phyloP scores from a whole-genome alignment of 148 eudicot species.

The Fallopia convolvulus region DNA sequence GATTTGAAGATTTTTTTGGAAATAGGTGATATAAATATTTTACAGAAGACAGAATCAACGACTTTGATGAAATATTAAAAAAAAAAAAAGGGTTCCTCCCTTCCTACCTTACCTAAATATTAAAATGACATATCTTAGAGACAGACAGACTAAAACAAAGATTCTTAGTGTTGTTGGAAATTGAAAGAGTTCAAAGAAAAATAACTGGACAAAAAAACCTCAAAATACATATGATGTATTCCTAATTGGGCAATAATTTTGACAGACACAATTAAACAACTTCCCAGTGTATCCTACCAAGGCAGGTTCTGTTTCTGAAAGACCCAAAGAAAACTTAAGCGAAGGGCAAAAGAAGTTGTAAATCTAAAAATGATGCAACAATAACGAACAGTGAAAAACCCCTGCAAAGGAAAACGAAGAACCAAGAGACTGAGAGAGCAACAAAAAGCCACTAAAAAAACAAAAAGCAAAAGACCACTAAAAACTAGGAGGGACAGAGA shows the following conservation, averaged over 20 bases:
- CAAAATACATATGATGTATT: neutral
- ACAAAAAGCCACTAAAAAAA: too few relatives aligned
- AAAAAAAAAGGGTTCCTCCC: neutral
- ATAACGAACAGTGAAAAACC: too few relatives aligned
- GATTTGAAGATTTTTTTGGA: neutral
- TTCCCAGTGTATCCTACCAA: too few relatives aligned
- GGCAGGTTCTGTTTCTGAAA: too few relatives aligned
- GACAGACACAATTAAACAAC: too few relatives aligned
- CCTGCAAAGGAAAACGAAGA: too few relatives aligned
- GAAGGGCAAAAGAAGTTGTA: too few relatives aligned
- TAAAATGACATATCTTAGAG: neutral
- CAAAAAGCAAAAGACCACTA: too few relatives aligned
- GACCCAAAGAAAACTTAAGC: too few relatives aligned
- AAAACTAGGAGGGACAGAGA: too few relatives aligned
- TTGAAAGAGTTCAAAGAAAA: neutral
- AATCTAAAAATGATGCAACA: too few relatives aligned
- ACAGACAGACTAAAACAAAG: neutral
- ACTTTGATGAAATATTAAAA: neutral
- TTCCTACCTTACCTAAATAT: neutral
- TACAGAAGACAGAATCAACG: neutral
- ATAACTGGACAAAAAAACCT: neutral
- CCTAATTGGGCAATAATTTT: neutral
- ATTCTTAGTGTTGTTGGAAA: neutral
- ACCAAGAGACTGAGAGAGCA: too few relatives aligned
- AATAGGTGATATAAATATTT: neutral